A percentile compares a stretch with the other conserved stretches of the same genome.
Conservation (phyloP, 176 grass and related monocot genomes). For the Eleusine indica region DNA sequence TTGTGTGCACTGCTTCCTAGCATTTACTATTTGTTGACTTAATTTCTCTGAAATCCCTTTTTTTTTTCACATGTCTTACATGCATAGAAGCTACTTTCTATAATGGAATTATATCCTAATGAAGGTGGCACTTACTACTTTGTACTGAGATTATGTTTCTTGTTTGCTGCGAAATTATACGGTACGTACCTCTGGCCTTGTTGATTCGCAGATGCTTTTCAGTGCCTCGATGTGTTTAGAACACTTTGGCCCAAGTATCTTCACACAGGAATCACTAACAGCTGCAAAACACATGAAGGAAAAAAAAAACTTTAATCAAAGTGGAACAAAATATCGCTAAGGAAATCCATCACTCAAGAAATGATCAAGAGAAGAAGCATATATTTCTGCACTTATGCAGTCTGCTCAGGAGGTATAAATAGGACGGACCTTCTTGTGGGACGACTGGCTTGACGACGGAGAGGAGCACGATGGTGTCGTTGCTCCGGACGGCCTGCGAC, state of each 20-base stretch:
- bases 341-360: no score
- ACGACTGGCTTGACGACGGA: constrained; percentile 41
- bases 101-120: neutral
- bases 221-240: constrained; percentile 43
- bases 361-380: no score
- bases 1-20: neutral
- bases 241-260: constrained; percentile 21
- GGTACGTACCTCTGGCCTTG: constrained; percentile 54
- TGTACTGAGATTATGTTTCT: neutral
- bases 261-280: constrained; percentile 31
- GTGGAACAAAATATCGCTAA: neutral
- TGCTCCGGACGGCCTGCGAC: constrained; percentile 54
- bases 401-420: neutral
- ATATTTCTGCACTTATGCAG: no score
- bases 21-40: neutral
- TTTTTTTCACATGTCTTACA: neutral
- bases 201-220: constrained; percentile 52
- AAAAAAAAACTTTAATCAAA: neutral
- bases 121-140: neutral
- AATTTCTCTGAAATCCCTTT: neutral
- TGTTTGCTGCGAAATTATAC: neutral
- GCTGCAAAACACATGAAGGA: neutral
- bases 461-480: constrained; percentile 59
- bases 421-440: constrained; percentile 7
- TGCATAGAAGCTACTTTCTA: neutral